These are phyloP conservation scores for Candida albicans DNA, from an alignment of 1,139 yeast species.

Conservation along the genomic window DNA sequence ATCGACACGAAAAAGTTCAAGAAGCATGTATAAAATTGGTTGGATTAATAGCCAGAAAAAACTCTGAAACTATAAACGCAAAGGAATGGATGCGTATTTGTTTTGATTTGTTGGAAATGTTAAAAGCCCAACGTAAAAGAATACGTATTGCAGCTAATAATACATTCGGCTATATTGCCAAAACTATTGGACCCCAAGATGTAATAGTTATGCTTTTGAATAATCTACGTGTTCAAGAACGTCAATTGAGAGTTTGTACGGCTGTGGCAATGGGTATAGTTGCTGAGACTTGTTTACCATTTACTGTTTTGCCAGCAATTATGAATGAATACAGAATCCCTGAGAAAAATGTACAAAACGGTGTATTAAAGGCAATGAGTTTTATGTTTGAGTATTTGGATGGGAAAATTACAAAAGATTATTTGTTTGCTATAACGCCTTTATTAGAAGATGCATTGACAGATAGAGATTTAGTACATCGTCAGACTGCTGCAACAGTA, in stretches of 20 bases:
- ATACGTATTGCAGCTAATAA: conserved; percentile 84
- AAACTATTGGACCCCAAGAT: conserved; percentile 95
- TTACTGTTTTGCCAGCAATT: conserved; percentile 91
- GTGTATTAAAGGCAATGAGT: conserved; percentile 89
- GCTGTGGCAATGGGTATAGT: conserved; percentile 98
- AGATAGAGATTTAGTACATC: conserved; percentile 87
- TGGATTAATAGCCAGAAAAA: conserved; percentile 79
- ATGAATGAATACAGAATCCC: conserved; percentile 96
- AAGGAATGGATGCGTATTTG: conserved; percentile 98
- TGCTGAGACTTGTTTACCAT: conserved; percentile 91
- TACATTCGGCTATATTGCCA: conserved; percentile 89
- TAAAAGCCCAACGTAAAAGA: conserved; percentile 78
- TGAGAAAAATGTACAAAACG: conserved; percentile 92
- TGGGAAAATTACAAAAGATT: conserved; percentile 70
- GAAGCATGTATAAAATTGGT: conserved; percentile 78
- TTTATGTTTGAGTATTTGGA: conserved; percentile 93
- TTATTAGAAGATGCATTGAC: conserved; percentile 86
- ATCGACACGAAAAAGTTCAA: conserved; percentile 90
- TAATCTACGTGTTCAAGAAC: conserved; percentile 87
- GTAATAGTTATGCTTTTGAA: conserved; percentile 82
- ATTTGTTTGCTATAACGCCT: conserved; percentile 79
- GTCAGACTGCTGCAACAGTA: conserved; percentile 94
- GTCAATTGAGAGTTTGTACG: conserved; percentile 94
- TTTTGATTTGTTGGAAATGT: conserved; percentile 84
- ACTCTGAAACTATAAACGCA: conserved; percentile 85